phyloP scores from a whole-genome alignment of 345 rosid genomes.

The Streptanthus diversifolius region DNA sequence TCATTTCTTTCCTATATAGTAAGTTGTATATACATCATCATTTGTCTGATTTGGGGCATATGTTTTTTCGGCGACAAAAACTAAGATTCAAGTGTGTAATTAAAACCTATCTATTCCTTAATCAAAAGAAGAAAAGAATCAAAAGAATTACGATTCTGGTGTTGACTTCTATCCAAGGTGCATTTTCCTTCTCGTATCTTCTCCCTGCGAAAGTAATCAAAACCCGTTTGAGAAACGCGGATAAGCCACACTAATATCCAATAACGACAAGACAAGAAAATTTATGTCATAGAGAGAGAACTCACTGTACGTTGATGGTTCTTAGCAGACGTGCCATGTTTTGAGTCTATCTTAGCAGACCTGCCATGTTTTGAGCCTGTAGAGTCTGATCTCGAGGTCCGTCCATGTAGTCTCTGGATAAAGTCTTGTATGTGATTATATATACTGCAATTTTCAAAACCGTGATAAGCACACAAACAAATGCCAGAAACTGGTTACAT shows the following conservation, averaged over 20 bases:
- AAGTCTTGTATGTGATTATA: slow-evolving; percentile 51
- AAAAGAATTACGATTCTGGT: slow-evolving; percentile 9
- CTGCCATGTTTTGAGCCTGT: slow-evolving; percentile 25
- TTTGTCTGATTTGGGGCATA: background rate
- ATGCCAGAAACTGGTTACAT: background rate
- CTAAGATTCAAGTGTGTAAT: background rate
- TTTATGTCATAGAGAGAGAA: background rate
- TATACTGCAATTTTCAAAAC: slow-evolving; percentile 37
- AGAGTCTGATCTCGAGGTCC: slow-evolving; percentile 25
- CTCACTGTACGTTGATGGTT: slow-evolving; percentile 37
- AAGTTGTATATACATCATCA: slow-evolving; percentile 5
- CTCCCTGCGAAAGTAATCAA: slow-evolving; percentile 18
- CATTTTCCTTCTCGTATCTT: slow-evolving; percentile 30
- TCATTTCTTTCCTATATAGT: slow-evolving; percentile 1
- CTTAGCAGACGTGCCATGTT: slow-evolving; percentile 15
- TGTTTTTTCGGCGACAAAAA: background rate
- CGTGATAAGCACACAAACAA: background rate
- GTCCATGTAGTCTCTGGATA: slow-evolving; percentile 32
- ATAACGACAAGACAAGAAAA: background rate
- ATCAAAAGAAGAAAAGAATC: background rate
- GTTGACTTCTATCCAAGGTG: slow-evolving; percentile 31
- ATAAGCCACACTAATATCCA: background rate
- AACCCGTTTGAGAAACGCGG: slow-evolving; percentile 4
- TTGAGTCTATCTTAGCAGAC: slow-evolving; percentile 19
- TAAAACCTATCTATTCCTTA: slow-evolving; percentile 8